phyloP scores from a whole-genome alignment of 2,329 filamentous ascomycete species.

The Rutstroemia sp. region DNA sequence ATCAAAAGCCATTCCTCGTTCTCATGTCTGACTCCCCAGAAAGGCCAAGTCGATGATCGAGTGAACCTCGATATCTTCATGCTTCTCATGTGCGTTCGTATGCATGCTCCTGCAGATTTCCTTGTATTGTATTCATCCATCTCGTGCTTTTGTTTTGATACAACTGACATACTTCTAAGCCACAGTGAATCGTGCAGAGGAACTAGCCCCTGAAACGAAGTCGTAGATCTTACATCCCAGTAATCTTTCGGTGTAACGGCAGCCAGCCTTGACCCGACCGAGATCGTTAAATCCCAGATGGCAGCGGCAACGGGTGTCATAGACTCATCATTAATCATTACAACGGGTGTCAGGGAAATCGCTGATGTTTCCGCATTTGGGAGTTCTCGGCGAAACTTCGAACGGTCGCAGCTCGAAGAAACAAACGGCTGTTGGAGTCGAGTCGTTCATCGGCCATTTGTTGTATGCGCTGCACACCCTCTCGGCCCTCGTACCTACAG shows the following conservation, averaged over 20 bases:
- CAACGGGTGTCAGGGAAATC: constrained; percentile 9
- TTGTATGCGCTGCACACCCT: not conserved
- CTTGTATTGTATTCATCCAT: not conserved
- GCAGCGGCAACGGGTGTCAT: constrained; percentile 4
- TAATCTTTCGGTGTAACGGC: not conserved
- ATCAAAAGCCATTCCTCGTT: not conserved
- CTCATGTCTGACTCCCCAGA: not conserved
- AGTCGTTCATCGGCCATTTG: not conserved
- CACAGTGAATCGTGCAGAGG: not conserved
- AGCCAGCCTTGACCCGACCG: too few relatives aligned
- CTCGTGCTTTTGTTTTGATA: not conserved
- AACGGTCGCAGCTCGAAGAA: not conserved
- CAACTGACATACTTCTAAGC: not conserved
- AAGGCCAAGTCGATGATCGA: not conserved
- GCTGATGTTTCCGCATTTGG: constrained; percentile 4
- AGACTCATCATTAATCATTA: not conserved
- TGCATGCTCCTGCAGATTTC: constrained; percentile 5
- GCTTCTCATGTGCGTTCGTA: too few relatives aligned
- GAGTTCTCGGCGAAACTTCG: constrained; percentile 1
- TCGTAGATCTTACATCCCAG: constrained; percentile 5
- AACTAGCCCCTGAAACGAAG: constrained; percentile 3
- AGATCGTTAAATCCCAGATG: not conserved
- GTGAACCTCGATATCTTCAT: not conserved
- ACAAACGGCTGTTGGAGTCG: not conserved
- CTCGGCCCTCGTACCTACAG: not conserved